phyloP scores from a whole-genome alignment of 768 basidiomycete genomes.

The Lyophyllum atratum region DNA sequence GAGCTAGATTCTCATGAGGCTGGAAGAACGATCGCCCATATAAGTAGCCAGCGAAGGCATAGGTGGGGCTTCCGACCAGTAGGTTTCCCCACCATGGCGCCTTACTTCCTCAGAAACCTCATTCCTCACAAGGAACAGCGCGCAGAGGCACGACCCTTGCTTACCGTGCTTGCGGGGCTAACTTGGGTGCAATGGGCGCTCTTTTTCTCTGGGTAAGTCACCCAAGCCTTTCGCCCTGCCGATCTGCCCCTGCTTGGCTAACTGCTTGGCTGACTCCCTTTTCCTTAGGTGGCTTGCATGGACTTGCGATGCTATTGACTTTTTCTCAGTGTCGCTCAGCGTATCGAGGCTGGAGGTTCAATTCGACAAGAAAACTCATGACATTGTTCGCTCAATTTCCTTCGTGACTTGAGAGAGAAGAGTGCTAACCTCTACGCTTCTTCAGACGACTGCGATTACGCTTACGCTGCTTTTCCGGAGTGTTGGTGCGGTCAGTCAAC shows the following conservation, averaged over 20 bases:
- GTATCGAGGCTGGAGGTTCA: constrained; percentile 47
- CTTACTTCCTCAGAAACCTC: constrained; percentile 48
- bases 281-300: constrained; percentile 73
- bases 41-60: background rate
- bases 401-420: background rate
- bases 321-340: constrained; percentile 75
- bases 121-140: constrained; percentile 49
- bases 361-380: constrained; percentile 42
- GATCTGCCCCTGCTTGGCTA: background rate
- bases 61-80: background rate
- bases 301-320: constrained; percentile 87
- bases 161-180: constrained; percentile 43
- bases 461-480: constrained; percentile 92
- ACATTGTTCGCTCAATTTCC: constrained; percentile 39
- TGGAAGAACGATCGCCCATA: background rate
- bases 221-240: constrained; percentile 4
- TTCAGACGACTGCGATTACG: constrained; percentile 79
- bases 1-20: too few relatives aligned
- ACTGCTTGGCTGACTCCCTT: constrained; percentile 7
- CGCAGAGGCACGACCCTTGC: constrained; percentile 36
- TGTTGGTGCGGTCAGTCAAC: constrained; percentile 57
- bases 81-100: constrained; percentile 39
- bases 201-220: constrained; percentile 59
- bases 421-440: background rate
- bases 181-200: constrained; percentile 58